Evolutionary conservation across 805 yeast genomes (phyloP).

Genomic region (Clavispora santaluciae): DNA sequence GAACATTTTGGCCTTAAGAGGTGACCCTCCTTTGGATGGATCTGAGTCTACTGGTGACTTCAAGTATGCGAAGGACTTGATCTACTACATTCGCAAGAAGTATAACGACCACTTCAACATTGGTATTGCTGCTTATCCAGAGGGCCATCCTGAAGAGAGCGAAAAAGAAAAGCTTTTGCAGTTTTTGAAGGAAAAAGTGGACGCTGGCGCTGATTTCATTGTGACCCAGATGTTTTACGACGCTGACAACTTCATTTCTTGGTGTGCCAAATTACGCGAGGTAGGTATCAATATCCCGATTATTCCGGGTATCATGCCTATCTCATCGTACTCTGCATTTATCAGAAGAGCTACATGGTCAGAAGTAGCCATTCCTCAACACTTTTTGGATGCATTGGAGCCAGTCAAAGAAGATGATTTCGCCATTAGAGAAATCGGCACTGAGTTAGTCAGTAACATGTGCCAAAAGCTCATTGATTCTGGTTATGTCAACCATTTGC

Average conservation of each 20-base stretch:
- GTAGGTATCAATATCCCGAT: constrained; percentile 80
- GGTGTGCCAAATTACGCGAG: constrained; percentile 72
- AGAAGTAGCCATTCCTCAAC: constrained; percentile 71
- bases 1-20: constrained; percentile 89
- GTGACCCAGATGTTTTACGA: constrained; percentile 98
- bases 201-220: constrained; percentile 90
- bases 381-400: constrained; percentile 64
- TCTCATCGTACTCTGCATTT: constrained; percentile 90
- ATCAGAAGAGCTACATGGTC: constrained; percentile 95
- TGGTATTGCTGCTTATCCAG: constrained; percentile 97
- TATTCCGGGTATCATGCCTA: constrained; percentile 98
- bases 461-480: constrained; percentile 67
- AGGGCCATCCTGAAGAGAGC: constrained; percentile 89
- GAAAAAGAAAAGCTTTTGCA: constrained; percentile 44
- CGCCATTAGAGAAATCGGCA: constrained; percentile 79
- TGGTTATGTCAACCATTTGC: constrained; percentile 78
- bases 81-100: constrained; percentile 63
- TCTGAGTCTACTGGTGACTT: constrained; percentile 79
- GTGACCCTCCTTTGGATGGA: constrained; percentile 86
- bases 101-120: constrained; percentile 90
- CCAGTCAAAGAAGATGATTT: constrained; percentile 89
- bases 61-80: constrained; percentile 81
- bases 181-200: constrained; percentile 81
- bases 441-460: constrained; percentile 77
- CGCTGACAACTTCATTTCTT: constrained; percentile 72